Conservation (phyloP, 106 monocot species). For the Hemerocallis citrina region DNA sequence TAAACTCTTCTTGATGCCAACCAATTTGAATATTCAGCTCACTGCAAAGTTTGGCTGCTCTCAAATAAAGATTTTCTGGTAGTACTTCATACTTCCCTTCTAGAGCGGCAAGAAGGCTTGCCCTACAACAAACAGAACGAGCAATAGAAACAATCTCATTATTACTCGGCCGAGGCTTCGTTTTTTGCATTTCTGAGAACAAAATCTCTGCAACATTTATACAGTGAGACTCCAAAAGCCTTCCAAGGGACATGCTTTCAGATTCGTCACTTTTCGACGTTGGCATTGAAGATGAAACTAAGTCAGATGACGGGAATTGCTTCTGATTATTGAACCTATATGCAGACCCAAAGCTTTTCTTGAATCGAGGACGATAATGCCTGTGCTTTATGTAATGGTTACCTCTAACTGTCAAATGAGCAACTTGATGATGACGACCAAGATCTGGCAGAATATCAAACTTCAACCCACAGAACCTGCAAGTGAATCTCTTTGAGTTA, state of each 20-base stretch:
- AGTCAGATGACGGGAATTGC: constrained; percentile 33
- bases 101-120: constrained; percentile 36
- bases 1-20: constrained; percentile 86
- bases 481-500: constrained; percentile 39
- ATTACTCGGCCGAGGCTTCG: constrained; percentile 67
- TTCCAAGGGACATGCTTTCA: constrained; percentile 42
- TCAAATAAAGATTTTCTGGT: constrained; percentile 61
- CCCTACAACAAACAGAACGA: constrained; percentile 59
- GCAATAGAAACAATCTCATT: constrained; percentile 74
- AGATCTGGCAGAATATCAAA: constrained; percentile 92
- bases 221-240: constrained; percentile 61
- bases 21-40: constrained; percentile 64
- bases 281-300: constrained; percentile 26
- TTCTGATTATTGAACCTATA: constrained; percentile 49
- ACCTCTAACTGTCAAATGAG: constrained; percentile 40
- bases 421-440: constrained; percentile 74
- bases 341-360: constrained; percentile 29
- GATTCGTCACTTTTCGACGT: constrained; percentile 29
- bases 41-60: constrained; percentile 90
- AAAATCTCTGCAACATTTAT: constrained; percentile 54
- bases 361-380: constrained; percentile 44
- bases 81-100: constrained; percentile 52
- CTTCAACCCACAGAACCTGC: constrained; percentile 64
- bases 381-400: constrained; percentile 47
- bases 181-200: constrained; percentile 62